Conservation (phyloP, 2,329 filamentous ascomycete genomes). For the Graphium sp. region DNA sequence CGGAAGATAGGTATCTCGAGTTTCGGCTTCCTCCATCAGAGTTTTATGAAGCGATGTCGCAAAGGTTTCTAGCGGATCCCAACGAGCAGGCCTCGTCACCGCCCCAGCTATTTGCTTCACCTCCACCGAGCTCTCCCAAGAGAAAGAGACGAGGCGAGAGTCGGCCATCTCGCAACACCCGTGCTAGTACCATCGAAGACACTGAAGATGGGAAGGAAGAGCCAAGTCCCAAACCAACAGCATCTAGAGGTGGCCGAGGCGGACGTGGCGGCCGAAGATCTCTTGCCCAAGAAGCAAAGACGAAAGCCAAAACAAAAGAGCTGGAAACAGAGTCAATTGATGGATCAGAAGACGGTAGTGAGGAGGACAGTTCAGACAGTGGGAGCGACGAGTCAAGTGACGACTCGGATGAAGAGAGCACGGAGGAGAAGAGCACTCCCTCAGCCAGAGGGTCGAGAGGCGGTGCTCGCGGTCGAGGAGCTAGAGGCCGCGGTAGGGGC, state of each 20-base stretch:
- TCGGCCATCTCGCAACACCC: constrained; percentile 4
- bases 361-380: constrained; percentile 11
- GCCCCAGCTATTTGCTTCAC: constrained; percentile 1
- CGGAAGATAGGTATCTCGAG: constrained; percentile 44
- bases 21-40: too few relatives aligned
- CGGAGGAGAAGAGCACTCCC: constrained; percentile 18
- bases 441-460: constrained; percentile 18
- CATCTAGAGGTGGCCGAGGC: constrained; percentile 13
- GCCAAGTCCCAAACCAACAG: constrained; percentile 19
- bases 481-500: constrained; percentile 16
- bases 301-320: not conserved
- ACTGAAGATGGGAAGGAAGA: constrained; percentile 28
- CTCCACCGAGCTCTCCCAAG: constrained; percentile 12
- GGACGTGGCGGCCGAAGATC: constrained; percentile 1
- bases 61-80: constrained; percentile 2
- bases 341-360: constrained; percentile 17
- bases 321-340: constrained; percentile 13
- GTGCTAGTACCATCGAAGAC: constrained; percentile 31
- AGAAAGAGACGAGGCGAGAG: constrained; percentile 7
- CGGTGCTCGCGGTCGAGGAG: constrained; percentile 15
- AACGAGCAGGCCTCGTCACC: constrained; percentile 3
- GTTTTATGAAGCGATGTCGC: too few relatives aligned
- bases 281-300: not conserved
- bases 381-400: constrained; percentile 11
- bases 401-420: constrained; percentile 16